Base-by-base conservation (phyloP, 192 early-diverging fungal species). In the Umbelopsis sp. region DNA sequence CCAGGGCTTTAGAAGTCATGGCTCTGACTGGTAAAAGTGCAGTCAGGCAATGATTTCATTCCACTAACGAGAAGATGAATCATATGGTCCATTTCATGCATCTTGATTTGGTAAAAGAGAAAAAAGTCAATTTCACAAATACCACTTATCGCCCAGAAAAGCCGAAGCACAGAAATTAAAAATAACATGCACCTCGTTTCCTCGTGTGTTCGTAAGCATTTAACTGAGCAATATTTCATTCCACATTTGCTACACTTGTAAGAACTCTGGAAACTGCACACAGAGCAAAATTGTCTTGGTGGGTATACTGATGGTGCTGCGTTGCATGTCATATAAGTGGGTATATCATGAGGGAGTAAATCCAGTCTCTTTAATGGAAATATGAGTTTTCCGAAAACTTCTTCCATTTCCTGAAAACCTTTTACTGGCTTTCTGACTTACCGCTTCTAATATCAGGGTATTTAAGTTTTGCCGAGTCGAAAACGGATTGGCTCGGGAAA, bases 211-310 rank as follows among this genome's bases (percentile, higher is more conserved):
- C 77, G 74, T 61, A 83, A 78, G 68, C 89, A 91, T 46, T 77
- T 55, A 10, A 88, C 73, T 45, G 85, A 88, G 64, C 89, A 91
- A 41, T 88, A 91, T 13, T 84, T 77, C 84, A 91, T 85, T 16
- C 89, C 89, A 48, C 89, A 91, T 44, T 84, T 78, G 20, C 81
- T 73, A 66, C 89, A 91, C 11, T 80, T 81, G 67, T 91, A 91
- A 0, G 74, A 64, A 9, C 89, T 87, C 52, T 72, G 73, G 71
- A 86, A 91, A 6, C 89, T 88, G 66, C 89, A 91, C 0, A 91
- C 84, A 0, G 88, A 86, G 67, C 89, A 91, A 78, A 91, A 91
- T 25, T 81, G 74, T 20, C 89, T 71, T 27, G 66, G 58, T 7
- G 83, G 80, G 35, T 80, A 76, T 3, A 46, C 49, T 47, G 80